phyloP scores from a whole-genome alignment of 1,139 yeast species.

The Suhomyces panamericanus region DNA sequence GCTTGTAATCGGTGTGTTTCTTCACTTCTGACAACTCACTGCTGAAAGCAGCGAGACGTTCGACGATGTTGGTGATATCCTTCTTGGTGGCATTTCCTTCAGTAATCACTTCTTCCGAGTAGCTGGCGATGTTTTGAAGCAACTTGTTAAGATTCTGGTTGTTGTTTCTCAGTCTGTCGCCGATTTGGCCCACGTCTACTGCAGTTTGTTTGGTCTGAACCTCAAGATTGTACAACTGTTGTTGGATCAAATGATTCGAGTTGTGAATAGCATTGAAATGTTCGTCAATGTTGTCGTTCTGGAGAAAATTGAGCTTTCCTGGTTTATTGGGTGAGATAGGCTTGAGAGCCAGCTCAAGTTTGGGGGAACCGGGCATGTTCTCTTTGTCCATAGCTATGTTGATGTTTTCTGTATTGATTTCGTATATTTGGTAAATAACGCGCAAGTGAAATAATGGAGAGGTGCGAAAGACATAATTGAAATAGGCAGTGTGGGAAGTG shows the following conservation, averaged over 20 bases:
- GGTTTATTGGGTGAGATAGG: conserved; percentile 32
- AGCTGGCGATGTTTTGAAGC: conserved; percentile 33
- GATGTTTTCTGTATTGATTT: background rate
- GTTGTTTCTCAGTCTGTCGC: conserved; percentile 44
- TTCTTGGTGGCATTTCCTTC: conserved; percentile 41
- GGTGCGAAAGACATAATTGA: no score
- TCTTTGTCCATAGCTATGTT: conserved; percentile 10
- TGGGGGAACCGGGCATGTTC: conserved; percentile 11
- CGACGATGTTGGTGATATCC: conserved; percentile 28
- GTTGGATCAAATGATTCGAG: conserved; percentile 30
- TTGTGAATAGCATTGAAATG: conserved; percentile 32
- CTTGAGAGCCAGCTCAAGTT: conserved; percentile 15
- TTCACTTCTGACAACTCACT: background rate
- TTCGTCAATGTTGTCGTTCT: conserved; percentile 33
- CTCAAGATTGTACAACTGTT: conserved; percentile 35
- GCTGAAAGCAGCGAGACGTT: conserved; percentile 14
- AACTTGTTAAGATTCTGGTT: conserved; percentile 40
- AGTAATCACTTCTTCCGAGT: conserved; percentile 37
- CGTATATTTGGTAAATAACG: conserved; percentile 8
- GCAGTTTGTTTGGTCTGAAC: conserved; percentile 36
- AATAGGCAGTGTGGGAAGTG: no score
- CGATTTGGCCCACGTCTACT: conserved; percentile 39
- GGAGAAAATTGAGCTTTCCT: conserved; percentile 32
- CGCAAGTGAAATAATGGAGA: background rate
- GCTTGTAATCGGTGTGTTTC: background rate